phyloP scores from a whole-genome alignment of 305 asterid species.

The Rubia peregrina region DNA sequence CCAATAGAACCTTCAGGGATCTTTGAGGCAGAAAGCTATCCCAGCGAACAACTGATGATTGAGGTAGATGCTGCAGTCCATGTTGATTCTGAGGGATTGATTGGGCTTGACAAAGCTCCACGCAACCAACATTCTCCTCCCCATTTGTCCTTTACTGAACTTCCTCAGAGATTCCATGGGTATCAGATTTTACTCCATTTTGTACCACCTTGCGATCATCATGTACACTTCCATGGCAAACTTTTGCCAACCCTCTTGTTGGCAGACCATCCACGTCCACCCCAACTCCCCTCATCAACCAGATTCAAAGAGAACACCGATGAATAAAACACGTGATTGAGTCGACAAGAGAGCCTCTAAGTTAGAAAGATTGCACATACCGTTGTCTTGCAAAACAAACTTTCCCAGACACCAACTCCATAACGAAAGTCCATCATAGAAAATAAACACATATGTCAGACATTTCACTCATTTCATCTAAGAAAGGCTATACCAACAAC shows the following conservation, averaged over 20 bases:
- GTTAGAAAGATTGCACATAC: slow-evolving; percentile 31
- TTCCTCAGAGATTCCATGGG: slow-evolving; percentile 29
- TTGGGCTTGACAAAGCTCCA: slow-evolving; percentile 23
- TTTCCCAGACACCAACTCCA: slow-evolving; percentile 13
- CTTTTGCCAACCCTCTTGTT: slow-evolving; percentile 28
- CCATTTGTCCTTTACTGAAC: slow-evolving; percentile 29
- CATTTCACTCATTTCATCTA: background rate
- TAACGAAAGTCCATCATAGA: slow-evolving; percentile 6
- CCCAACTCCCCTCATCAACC: slow-evolving; percentile 41
- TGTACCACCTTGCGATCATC: slow-evolving; percentile 24
- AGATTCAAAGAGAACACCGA: slow-evolving; percentile 36
- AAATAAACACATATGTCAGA: background rate
- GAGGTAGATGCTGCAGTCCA: slow-evolving; percentile 28
- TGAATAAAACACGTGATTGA: slow-evolving; percentile 29
- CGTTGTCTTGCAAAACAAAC: slow-evolving; percentile 22
- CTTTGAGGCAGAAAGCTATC: slow-evolving; percentile 45
- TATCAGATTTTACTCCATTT: slow-evolving; percentile 22
- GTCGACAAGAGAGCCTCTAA: slow-evolving; percentile 27
- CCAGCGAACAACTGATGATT: slow-evolving; percentile 35
- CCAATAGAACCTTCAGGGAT: slow-evolving; percentile 44
- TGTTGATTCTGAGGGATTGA: slow-evolving; percentile 23
- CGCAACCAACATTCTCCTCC: slow-evolving; percentile 20
- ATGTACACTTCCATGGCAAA: slow-evolving; percentile 17
- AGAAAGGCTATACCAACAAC: background rate
- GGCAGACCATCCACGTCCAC: slow-evolving; percentile 24